Evolutionary conservation across 805 yeast species (phyloP).

Genomic region (Ogataea pini): DNA sequence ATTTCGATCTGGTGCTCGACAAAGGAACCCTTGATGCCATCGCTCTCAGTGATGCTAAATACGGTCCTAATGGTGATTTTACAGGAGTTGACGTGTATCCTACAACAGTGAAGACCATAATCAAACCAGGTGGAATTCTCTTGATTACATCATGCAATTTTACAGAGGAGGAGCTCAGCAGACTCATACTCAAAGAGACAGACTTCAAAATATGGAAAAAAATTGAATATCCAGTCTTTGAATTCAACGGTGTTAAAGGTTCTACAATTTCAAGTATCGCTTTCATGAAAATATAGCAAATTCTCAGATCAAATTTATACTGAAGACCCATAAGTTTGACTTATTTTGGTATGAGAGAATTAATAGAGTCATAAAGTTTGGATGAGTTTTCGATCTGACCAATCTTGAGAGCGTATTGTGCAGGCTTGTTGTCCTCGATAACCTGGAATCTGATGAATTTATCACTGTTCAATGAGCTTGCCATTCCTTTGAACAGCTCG

Average conservation of each 20-base stretch:
- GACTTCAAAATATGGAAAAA: constrained; percentile 61
- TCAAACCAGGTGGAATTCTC: constrained; percentile 60
- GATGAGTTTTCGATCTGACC: constrained; percentile 61
- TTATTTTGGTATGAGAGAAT: constrained; percentile 34
- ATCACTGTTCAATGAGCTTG: constrained; percentile 80
- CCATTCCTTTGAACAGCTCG: constrained; percentile 74
- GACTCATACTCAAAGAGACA: constrained; percentile 44
- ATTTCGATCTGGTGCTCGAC: constrained; percentile 78
- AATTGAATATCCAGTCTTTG: constrained; percentile 76
- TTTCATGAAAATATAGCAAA: constrained; percentile 48
- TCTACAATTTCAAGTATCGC: constrained; percentile 87
- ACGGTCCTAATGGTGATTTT: constrained; percentile 45
- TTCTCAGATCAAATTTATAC: too few species aligned
- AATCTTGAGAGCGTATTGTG: constrained; percentile 81
- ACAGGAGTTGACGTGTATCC: constrained; percentile 65
- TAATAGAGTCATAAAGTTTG: constrained; percentile 54
- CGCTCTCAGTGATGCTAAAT: constrained; percentile 68
- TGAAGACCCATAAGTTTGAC: too few species aligned
- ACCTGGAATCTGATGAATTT: constrained; percentile 78
- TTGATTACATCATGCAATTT: constrained; percentile 92
- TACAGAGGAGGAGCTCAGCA: constrained; percentile 73
- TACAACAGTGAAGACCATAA: constrained; percentile 51
- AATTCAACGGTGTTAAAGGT: constrained; percentile 89
- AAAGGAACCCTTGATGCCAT: constrained; percentile 98
- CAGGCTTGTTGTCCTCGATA: constrained; percentile 63